Base-by-base conservation (phyloP, 1,139 yeast genomes). In the Debaryomyces coudertii region DNA sequence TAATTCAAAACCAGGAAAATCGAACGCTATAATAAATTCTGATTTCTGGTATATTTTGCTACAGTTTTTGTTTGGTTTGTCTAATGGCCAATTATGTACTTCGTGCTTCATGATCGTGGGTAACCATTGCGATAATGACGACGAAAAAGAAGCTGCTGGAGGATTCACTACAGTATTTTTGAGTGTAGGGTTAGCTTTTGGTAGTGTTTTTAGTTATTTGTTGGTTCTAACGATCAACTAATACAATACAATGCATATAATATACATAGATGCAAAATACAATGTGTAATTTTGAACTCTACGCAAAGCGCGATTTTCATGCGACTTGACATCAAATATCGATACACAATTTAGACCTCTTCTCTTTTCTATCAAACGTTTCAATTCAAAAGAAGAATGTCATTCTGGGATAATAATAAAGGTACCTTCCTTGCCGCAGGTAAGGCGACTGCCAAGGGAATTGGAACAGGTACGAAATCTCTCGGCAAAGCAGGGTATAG, bases 121-220 rank as follows among this genome's bases (percentile, higher is more conserved):
- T 0, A 73, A 74, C 15, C 72, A 74, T 45, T 73, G 85, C 49
- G 77, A 75, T 28, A 72, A 73, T 11, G 87, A 81, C 38, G 78
- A 78, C 16, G 95, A 89, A 59, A 85, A 83, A 62, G 90, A 88
- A 53, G 97, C 97, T 0, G 96, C 98, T 0, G 97, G 97, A 33
- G 97, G 97, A 3, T 87, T 90, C 62, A 87, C 95, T 47, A 82
- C 90, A 1, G 81, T 90, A 14, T 82, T 87, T 53, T 74, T 90
- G 45, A 85, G 92, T 48, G 58, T 81, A 16, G 96, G 96, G 0
- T 73, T 90, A 46, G 83, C 95, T 0, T 71, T 78, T 2, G 97
- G 98, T 2, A 83, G 95, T 52, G 57, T 90, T 1, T 62, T 85
- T 43, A 85, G 96, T 57, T 89, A 89, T 60, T 59, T 81, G 1